Percentiles rank a stretch among this genome's conserved stretches.
phyloP scores from a whole-genome alignment of 495 filamentous ascomycete genomes.

The Xylaria telfairii region DNA sequence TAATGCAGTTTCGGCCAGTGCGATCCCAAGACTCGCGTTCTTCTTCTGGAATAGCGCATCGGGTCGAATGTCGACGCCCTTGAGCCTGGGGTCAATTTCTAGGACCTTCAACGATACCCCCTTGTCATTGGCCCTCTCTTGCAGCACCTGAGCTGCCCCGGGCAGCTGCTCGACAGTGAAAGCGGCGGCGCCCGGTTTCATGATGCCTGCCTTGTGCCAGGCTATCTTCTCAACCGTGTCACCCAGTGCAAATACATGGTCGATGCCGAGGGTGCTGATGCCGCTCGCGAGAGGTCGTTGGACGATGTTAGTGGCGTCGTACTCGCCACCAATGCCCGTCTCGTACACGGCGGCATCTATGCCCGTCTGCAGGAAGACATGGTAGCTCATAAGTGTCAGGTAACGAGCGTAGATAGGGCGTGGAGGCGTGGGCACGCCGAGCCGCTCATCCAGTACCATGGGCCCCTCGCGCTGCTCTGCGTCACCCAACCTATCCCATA shows the following conservation, averaged over 20 bases:
- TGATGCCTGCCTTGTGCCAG: conserved; percentile 96
- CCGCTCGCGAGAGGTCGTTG: conserved; percentile 72
- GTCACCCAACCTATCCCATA: conserved; percentile 77
- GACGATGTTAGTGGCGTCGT: conserved; percentile 93
- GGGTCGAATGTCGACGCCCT: conserved; percentile 71
- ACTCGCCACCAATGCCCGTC: conserved; percentile 92
- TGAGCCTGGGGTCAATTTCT: conserved; percentile 66
- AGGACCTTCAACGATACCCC: conserved; percentile 66
- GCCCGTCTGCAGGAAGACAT: conserved; percentile 80
- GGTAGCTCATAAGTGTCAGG: conserved; percentile 87
- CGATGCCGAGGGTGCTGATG: conserved; percentile 87
- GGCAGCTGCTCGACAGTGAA: conserved; percentile 77
- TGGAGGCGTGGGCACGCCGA: conserved; percentile 41
- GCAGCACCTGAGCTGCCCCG: conserved; percentile 70
- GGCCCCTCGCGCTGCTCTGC: conserved; percentile 37
- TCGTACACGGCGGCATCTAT: conserved; percentile 88
- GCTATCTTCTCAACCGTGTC: conserved; percentile 88
- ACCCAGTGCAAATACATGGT: conserved; percentile 82
- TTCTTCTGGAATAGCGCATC: conserved; percentile 82
- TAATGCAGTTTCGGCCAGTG: conserved; percentile 69
- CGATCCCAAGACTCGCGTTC: conserved; percentile 85
- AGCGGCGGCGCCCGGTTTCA: conserved; percentile 72
- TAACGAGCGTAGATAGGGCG: conserved; percentile 93
- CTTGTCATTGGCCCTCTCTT: conserved; percentile 72
- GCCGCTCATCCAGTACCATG: conserved; percentile 34